Evolutionary conservation across 176 grass and related monocot genomes (phyloP).

Genomic region (Chloris gayana): DNA sequence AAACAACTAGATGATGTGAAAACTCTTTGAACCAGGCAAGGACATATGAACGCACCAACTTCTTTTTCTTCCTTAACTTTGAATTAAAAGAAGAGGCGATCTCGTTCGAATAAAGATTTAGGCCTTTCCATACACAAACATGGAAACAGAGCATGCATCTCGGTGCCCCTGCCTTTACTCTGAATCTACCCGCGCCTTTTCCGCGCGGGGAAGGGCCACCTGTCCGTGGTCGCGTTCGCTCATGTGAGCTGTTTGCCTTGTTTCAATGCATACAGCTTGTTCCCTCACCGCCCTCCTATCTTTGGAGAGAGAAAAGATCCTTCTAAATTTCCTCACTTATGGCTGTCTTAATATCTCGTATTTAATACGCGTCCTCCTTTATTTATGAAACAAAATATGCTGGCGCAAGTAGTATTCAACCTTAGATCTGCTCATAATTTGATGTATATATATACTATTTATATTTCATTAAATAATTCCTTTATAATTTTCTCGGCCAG

Average conservation of each 20-base stretch:
- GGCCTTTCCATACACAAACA: neutral
- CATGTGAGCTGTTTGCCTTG: neutral
- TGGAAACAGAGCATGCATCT: neutral
- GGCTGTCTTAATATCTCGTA: neutral
- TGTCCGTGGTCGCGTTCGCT: constrained; percentile 31
- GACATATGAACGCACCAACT: neutral
- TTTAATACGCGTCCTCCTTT: constrained; percentile 30
- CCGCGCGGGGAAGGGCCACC: neutral
- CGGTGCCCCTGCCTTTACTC: neutral
- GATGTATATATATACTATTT: neutral
- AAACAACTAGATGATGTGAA: neutral
- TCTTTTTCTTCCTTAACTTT: neutral
- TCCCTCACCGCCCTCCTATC: neutral
- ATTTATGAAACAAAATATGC: neutral
- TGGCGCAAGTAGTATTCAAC: neutral
- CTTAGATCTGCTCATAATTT: constrained; percentile 28
- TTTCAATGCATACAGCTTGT: neutral
- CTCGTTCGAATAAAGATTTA: neutral
- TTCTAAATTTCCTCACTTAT: constrained; percentile 12
- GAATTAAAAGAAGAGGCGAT: neutral
- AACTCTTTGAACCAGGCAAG: too few relatives aligned
- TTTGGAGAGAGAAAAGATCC: neutral
- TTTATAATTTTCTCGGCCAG: neutral
- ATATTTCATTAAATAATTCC: neutral
- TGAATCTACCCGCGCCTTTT: neutral